Base-by-base conservation (phyloP, 345 rosid species). In the Cochlearia excelsa region DNA sequence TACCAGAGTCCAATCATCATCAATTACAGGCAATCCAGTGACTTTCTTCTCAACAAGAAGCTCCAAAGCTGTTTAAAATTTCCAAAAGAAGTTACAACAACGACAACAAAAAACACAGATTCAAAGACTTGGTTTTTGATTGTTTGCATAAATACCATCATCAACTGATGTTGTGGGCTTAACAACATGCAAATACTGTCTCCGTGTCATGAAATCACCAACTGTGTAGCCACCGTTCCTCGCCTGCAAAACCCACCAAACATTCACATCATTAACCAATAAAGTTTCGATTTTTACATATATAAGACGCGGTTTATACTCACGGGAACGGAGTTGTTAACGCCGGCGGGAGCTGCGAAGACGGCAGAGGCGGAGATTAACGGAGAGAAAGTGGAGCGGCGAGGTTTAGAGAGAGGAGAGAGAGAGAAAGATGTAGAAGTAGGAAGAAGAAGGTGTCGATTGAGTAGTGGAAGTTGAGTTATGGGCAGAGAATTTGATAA, bases 1-100 rank as follows among this genome's bases (percentile, higher is more conserved):
- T 84, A 93, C 97, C 91, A 86, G 78, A 23, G 71, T 86, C 95
- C 95, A 93, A 42, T 88, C 75, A 61, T 88, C 95, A 68, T 88
- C 89, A 42, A 86, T 74, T 69, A 88, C 97, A 40, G 99, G 99
- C 56, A 88, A 84, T 47, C 99, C 97, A 3, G 95, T 84, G 51
- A 88, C 71, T 78, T 95, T 85, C 79, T 77, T 78, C 75, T 93
- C 87, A 65, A 88, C 95, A 35, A 93, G 82, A 61, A 69, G 61
- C 72, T 86, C 88, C 76, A 88, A 70, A 34, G 96, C 98, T 88
- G 84, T 69, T 59, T 7, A 43, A 44, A 62, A 16, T 16, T 23
- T 10, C 57, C 31, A 33, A 33, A 9, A 44, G 58, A 35, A 46
- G 11, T 33, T 9, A 31, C 23, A 27, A 4, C 37, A 63, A 31